phyloP scores from a whole-genome alignment of 164 flowering plant genomes.

The Liquidambar formosana region DNA sequence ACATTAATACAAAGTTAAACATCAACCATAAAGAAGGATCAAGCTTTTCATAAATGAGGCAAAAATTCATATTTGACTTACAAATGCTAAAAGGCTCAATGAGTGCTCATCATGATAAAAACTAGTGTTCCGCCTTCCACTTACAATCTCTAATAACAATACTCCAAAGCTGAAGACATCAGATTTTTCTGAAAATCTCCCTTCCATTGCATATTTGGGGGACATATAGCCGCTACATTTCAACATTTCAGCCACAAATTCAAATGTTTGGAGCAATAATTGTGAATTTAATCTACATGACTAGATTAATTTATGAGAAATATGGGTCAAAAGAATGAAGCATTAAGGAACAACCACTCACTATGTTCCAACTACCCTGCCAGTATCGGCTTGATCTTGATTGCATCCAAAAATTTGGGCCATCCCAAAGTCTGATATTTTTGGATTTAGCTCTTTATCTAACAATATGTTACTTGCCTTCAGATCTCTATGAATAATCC shows the following conservation, averaged over 20 bases:
- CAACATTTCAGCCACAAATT: not conserved
- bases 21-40: no score
- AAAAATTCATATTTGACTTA: slow-evolving; percentile 7
- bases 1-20: no score
- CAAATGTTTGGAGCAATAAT: not conserved
- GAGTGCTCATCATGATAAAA: slow-evolving; percentile 16
- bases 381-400: slow-evolving; percentile 36
- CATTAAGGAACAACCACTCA: slow-evolving; percentile 16
- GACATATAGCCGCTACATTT: slow-evolving; percentile 32
- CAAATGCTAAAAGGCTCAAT: slow-evolving; percentile 20
- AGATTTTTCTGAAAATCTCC: slow-evolving; percentile 16
- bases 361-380: slow-evolving; percentile 45
- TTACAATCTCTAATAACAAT: slow-evolving; percentile 23
- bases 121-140: slow-evolving; percentile 26
- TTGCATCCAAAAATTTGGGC: slow-evolving; percentile 40
- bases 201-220: slow-evolving; percentile 32
- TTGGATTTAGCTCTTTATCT: slow-evolving; percentile 35
- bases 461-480: slow-evolving; percentile 40
- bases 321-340: not conserved
- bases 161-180: slow-evolving; percentile 27
- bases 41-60: no score
- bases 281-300: no score
- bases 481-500: slow-evolving; percentile 38
- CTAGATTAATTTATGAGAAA: not conserved
- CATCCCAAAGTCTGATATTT: slow-evolving; percentile 43